phyloP scores from a whole-genome alignment of 345 rosid genomes.

The Eucalyptus regnans region DNA sequence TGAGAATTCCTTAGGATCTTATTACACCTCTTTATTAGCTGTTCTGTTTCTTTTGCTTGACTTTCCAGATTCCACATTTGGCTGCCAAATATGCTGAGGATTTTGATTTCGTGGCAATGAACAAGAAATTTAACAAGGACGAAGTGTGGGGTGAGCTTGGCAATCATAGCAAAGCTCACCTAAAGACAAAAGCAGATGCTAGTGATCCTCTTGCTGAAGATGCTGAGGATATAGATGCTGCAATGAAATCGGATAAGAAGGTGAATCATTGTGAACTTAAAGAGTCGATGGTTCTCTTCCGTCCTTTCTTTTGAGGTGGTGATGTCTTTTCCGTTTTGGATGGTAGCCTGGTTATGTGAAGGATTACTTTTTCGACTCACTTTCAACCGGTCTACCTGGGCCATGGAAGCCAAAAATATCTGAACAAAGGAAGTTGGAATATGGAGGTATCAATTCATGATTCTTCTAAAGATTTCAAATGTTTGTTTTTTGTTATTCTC shows the following conservation, averaged over 20 bases:
- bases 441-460: constrained; percentile 5
- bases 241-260: not conserved
- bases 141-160: constrained; percentile 30
- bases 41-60: not conserved
- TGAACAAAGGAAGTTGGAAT: constrained; percentile 16
- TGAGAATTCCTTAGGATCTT: not conserved
- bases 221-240: constrained; percentile 5
- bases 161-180: not conserved
- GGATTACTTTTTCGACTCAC: constrained; percentile 35
- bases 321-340: not conserved
- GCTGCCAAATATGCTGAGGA: constrained; percentile 14
- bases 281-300: not conserved
- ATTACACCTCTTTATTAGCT: not conserved
- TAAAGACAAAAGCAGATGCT: not conserved
- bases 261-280: not conserved
- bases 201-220: constrained; percentile 4
- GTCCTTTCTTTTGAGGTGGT: not conserved
- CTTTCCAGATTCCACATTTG: constrained; percentile 3
- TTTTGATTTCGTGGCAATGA: constrained; percentile 34
- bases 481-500: not conserved
- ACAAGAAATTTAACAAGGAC: constrained; percentile 26
- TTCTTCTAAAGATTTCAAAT: not conserved
- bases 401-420: not conserved
- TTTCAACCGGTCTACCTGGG: constrained; percentile 2
- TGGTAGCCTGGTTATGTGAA: constrained; percentile 18